These are phyloP conservation scores for Wickerhamiella spandovensis DNA, from an alignment of 805 yeast species.

Conservation along the genomic window DNA sequence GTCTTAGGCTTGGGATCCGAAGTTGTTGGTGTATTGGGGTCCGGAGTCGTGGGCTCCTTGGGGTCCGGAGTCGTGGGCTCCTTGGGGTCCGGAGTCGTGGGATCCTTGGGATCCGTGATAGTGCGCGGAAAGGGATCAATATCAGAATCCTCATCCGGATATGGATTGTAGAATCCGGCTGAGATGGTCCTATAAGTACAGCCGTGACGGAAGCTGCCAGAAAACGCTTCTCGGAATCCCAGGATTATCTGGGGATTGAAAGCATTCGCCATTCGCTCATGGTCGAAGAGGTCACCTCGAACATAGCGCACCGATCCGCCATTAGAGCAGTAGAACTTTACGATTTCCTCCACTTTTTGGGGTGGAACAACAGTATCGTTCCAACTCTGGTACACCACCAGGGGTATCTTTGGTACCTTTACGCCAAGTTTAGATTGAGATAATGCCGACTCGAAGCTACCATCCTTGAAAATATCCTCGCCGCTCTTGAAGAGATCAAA, in stretches of 20 bases:
- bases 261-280: slow-evolving; percentile 7
- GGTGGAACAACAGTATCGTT: slow-evolving; percentile 15
- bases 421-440: slow-evolving; percentile 11
- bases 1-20: too few relatives aligned
- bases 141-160: too few relatives aligned
- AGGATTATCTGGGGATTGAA: slow-evolving; percentile 8
- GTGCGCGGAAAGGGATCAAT: too few relatives aligned
- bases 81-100: not conserved
- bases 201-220: slow-evolving; percentile 6
- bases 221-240: slow-evolving; percentile 8
- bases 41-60: too few relatives aligned
- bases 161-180: too few relatives aligned
- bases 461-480: slow-evolving; percentile 9
- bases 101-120: too few relatives aligned
- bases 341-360: slow-evolving; percentile 9
- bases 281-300: slow-evolving; percentile 9
- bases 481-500: slow-evolving; percentile 14
- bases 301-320: slow-evolving; percentile 16
- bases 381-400: slow-evolving; percentile 16
- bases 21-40: too few relatives aligned
- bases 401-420: slow-evolving; percentile 10
- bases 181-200: not conserved
- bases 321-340: slow-evolving; percentile 3
- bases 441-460: slow-evolving; percentile 4
- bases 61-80: too few relatives aligned